Percentiles rank a stretch among this genome's conserved stretches.
Evolutionary conservation across 2,329 filamentous ascomycete genomes (phyloP).

Genomic region (Aspergillus viridinutans): DNA sequence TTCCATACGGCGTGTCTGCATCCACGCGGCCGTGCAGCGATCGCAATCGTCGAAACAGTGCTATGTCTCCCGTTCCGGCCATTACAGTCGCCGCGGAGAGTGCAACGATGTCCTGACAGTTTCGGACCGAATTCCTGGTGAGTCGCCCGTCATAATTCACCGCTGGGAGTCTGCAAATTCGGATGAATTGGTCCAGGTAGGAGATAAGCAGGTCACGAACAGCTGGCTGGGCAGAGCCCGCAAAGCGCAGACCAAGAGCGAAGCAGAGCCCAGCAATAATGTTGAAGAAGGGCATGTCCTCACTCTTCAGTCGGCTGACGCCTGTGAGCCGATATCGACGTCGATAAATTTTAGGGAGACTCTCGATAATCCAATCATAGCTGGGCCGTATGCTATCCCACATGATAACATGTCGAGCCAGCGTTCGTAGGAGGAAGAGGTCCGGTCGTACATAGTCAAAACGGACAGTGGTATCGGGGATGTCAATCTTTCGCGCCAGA

Average conservation of each 20-base stretch:
- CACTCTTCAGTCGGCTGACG: conserved; percentile 64
- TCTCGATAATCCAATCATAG: conserved; percentile 69
- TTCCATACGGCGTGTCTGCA: conserved; percentile 81
- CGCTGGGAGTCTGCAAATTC: conserved; percentile 63
- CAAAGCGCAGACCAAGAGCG: conserved; percentile 66
- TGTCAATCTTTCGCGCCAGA: conserved; percentile 85
- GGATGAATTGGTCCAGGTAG: conserved; percentile 82
- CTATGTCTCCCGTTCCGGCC: conserved; percentile 89
- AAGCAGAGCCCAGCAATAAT: conserved; percentile 88
- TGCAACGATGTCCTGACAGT: conserved; percentile 85
- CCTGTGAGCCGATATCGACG: conserved; percentile 56
- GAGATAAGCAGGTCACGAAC: conserved; percentile 78
- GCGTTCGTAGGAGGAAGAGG: conserved; percentile 80
- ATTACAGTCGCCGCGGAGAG: conserved; percentile 83
- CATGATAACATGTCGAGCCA: conserved; percentile 86
- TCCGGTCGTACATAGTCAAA: conserved; percentile 96
- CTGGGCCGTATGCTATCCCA: conserved; percentile 78
- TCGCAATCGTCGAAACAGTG: conserved; percentile 77
- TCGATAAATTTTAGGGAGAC: conserved; percentile 68
- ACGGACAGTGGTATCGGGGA: conserved; percentile 83
- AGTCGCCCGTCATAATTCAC: conserved; percentile 77
- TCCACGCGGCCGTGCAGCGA: conserved; percentile 85
- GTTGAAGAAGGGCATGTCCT: conserved; percentile 88
- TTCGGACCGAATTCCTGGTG: conserved; percentile 74
- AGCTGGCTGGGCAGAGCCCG: conserved; percentile 64